phyloP scores from a whole-genome alignment of 2,329 filamentous ascomycete genomes.

The Pezizomycotina sp. region DNA sequence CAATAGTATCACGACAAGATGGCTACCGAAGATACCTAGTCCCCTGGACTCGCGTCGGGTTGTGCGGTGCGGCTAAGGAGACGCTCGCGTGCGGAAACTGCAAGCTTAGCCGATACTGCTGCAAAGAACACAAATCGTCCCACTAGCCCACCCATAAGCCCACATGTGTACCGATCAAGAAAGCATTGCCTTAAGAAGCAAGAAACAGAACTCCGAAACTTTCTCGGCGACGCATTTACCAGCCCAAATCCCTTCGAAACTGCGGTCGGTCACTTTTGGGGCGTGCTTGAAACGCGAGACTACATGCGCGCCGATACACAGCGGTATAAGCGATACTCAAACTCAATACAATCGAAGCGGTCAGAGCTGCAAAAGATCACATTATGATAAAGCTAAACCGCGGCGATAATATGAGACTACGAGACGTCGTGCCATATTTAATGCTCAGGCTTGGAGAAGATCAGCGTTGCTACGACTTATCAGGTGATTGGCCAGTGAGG shows the following conservation, averaged over 20 bases:
- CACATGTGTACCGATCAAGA: constrained; percentile 30
- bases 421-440: constrained; percentile 31
- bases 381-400: constrained; percentile 33
- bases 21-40: no score
- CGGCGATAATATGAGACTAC: constrained; percentile 34
- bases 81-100: constrained; percentile 35
- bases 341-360: constrained; percentile 28
- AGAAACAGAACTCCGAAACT: constrained; percentile 30
- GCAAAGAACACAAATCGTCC: constrained; percentile 31
- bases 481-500: constrained; percentile 32
- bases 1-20: no score
- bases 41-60: no score
- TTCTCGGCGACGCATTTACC: constrained; percentile 23
- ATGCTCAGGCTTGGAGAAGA: constrained; percentile 35
- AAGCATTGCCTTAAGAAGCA: constrained; percentile 27
- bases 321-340: constrained; percentile 28
- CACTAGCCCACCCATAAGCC: constrained; percentile 31
- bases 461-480: constrained; percentile 38
- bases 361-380: constrained; percentile 30
- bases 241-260: constrained; percentile 30
- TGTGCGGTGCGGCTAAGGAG: no score
- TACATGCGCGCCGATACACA: constrained; percentile 32
- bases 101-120: constrained; percentile 34
- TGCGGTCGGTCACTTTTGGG: constrained; percentile 33
- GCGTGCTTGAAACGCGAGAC: constrained; percentile 29